Evolutionary conservation across 2,329 filamentous ascomycete genomes (phyloP), one percentile per base, ranked within the genome.

Genomic region (Penicillium sclerotiorum): DNA sequence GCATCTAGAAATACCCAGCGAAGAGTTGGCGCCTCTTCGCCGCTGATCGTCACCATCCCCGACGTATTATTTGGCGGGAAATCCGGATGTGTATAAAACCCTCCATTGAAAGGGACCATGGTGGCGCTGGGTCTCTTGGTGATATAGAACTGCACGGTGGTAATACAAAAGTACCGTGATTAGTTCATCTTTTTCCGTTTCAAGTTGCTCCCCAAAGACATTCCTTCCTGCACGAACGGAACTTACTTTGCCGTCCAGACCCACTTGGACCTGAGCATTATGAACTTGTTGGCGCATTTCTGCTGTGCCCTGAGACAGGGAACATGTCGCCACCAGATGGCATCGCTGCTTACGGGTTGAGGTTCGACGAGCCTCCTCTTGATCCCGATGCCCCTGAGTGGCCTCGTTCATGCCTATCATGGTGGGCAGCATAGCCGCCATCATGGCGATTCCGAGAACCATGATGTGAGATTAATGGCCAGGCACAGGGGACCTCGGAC

Each of bases 321-420:
- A 44, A 41, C 57, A 60, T 21, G 48, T 60, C 27, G 52, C 61
- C 35, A 62, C 40, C 12, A 63, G 49, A 25, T 63, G 55, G 21
- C 50, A 49, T 28, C 58, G 60, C 43, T 60, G 53, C 27, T 56
- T 61, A 40, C 60, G 57, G 17, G 46, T 41, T n/a, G 47, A 32
- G 27, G 47, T 48, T 9, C 49, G 43, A 32, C 59, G 51, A 13
- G 47, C 49, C 15, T 61, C 57, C 35, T 63, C 58, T 12, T 55
- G 47, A 33, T 64, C 53, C 6, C 58, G 53, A 11, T 47, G 57
- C 21, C 52, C 40, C 28, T 62, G 52, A 15, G 57, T 57, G 4
- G 58, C 58, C 45, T 64, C 55, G 40, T 64, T 64, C 7, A 64
- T 45, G 5, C 60, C 59, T 27, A 62, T 58, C 52, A 64, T 64